Evolutionary conservation across 768 basidiomycete species (phyloP).

Genomic region (Antrodiella citrinella): DNA sequence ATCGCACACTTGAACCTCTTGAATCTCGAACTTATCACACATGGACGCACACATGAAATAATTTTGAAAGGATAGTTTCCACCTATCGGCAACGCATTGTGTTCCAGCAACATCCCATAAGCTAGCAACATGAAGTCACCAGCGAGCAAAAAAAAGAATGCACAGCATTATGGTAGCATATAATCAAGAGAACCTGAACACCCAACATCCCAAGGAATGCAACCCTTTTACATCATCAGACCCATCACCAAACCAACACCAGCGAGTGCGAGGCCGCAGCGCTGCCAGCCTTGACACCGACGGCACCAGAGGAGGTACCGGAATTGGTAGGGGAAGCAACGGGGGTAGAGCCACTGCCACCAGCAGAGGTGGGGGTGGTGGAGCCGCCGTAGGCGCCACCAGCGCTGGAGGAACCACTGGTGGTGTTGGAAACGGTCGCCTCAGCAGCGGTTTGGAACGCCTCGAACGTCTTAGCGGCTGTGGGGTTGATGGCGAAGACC

Average conservation of each 20-base stretch:
- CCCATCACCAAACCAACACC: conserved; percentile 4
- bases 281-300: conserved; percentile 3
- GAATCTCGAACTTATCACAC: background rate
- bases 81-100: background rate
- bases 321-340: background rate
- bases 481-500: conserved; percentile 54
- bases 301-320: background rate
- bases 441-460: conserved; percentile 32
- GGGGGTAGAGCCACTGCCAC: conserved; percentile 13
- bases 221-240: background rate
- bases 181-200: no score
- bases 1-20: no score
- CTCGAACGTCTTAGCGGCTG: conserved; percentile 35
- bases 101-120: background rate
- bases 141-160: background rate
- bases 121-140: background rate
- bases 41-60: background rate
- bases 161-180: background rate
- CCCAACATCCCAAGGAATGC: background rate
- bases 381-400: conserved; percentile 8
- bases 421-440: conserved; percentile 5
- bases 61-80: no score
- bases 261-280: conserved; percentile 1
- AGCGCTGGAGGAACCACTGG: conserved; percentile 3
- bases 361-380: conserved; percentile 13